Percentiles rank a stretch among this genome's conserved stretches.
These are phyloP conservation scores for Daldinia decipiens DNA, from an alignment of 495 filamentous ascomycete genomes.

Conservation along the genomic window DNA sequence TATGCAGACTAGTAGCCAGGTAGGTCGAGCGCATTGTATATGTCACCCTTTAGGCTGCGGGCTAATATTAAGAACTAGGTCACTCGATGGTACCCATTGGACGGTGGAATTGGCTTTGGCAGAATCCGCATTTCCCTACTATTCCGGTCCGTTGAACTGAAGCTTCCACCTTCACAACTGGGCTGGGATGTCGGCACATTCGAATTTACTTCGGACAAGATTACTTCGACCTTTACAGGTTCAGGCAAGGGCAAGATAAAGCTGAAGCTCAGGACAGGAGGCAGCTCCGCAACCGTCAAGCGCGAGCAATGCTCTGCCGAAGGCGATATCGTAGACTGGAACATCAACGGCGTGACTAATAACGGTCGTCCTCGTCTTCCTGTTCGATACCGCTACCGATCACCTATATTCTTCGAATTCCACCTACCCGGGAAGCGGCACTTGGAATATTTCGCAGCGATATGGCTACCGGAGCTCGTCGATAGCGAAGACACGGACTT, in stretches of 20 bases:
- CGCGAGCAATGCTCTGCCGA: constrained; percentile 67
- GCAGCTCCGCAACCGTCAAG: constrained; percentile 76
- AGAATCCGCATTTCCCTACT: constrained; percentile 89
- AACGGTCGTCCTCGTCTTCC: constrained; percentile 73
- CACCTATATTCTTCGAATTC: constrained; percentile 89
- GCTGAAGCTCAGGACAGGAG: constrained; percentile 84
- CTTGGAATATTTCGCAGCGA: constrained; percentile 75
- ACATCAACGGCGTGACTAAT: constrained; percentile 67
- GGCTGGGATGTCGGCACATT: constrained; percentile 94
- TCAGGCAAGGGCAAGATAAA: constrained; percentile 73
- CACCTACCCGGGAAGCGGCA: constrained; percentile 72
- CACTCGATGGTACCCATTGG: constrained; percentile 67
- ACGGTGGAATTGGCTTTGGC: constrained; percentile 78
- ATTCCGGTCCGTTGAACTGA: constrained; percentile 85
- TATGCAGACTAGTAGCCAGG: constrained; percentile 84
- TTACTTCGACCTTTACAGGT: constrained; percentile 69
- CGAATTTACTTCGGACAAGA: constrained; percentile 76
- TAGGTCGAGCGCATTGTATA: constrained; percentile 39
- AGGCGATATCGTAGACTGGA: constrained; percentile 72
- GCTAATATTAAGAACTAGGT: constrained; percentile 42
- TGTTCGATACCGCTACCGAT: constrained; percentile 88
- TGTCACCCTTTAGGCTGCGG: neutral
- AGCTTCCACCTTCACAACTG: constrained; percentile 80
- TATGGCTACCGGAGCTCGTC: constrained; percentile 87
- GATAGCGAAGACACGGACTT: constrained; percentile 80